Evolutionary conservation across 768 basidiomycete species (phyloP).

Genomic region (Lentinula boryana): DNA sequence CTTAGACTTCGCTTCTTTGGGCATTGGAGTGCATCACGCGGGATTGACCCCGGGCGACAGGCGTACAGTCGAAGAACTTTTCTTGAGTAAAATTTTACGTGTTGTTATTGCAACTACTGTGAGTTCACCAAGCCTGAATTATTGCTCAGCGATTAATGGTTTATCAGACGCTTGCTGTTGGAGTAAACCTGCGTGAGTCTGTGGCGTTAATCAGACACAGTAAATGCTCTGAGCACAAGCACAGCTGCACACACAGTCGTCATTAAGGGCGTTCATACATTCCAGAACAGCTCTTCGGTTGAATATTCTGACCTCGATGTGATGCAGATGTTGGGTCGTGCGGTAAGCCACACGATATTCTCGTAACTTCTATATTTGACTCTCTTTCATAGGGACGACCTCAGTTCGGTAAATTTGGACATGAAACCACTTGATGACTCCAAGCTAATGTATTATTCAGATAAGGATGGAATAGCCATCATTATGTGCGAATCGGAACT

Average conservation of each 20-base stretch:
- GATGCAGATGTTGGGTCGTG: conserved; percentile 95
- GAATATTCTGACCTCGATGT: conserved; percentile 93
- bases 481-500: conserved; percentile 76
- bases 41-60: conserved; percentile 76
- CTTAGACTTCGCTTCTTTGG: conserved; percentile 57
- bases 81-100: conserved; percentile 52
- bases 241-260: conserved; percentile 89
- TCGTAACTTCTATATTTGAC: neutral
- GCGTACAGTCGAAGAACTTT: conserved; percentile 66
- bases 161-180: conserved; percentile 84
- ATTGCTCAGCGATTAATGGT: conserved; percentile 9
- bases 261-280: conserved; percentile 85
- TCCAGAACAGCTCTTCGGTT: conserved; percentile 56
- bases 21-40: conserved; percentile 91
- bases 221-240: neutral
- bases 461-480: conserved; percentile 77
- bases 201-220: neutral
- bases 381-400: conserved; percentile 61
- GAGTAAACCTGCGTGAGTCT: conserved; percentile 84
- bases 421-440: neutral
- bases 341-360: conserved; percentile 40
- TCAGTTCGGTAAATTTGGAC: conserved; percentile 62
- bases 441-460: conserved; percentile 27
- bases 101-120: conserved; percentile 84
- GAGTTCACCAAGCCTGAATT: conserved; percentile 16